phyloP scores from a whole-genome alignment of 1,139 yeast species.

The Nakaseomyces sp. region DNA sequence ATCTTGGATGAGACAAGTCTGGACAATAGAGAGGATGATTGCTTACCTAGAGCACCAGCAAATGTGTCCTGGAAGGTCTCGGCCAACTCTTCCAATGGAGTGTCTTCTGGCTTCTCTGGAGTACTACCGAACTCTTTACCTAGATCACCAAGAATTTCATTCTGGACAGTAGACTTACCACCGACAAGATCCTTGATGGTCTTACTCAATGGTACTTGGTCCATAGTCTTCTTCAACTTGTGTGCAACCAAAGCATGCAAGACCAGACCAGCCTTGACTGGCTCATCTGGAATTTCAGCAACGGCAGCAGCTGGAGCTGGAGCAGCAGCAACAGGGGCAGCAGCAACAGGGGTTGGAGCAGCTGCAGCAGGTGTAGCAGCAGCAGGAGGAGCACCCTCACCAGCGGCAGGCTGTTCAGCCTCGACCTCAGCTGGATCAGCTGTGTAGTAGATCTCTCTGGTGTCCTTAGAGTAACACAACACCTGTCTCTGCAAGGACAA shows the following conservation, averaged over 20 bases:
- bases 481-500: conserved; percentile 94
- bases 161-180: conserved; percentile 97
- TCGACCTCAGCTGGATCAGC: conserved; percentile 54
- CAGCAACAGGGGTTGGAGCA: conserved; percentile 37
- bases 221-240: conserved; percentile 84
- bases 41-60: conserved; percentile 84
- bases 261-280: conserved; percentile 74
- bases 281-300: conserved; percentile 78
- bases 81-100: conserved; percentile 91
- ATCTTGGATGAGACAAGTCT: conserved; percentile 91
- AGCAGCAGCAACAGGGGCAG: conserved; percentile 40
- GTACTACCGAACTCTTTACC: conserved; percentile 97
- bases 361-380: conserved; percentile 34
- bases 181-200: conserved; percentile 95
- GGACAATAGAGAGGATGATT: conserved; percentile 78
- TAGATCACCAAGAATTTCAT: conserved; percentile 94
- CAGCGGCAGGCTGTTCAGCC: conserved; percentile 24
- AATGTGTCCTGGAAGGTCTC: conserved; percentile 90
- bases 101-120: conserved; percentile 98
- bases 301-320: conserved; percentile 51
- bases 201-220: conserved; percentile 77
- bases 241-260: conserved; percentile 90
- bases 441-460: conserved; percentile 91
- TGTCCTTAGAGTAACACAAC: conserved; percentile 88
- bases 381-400: conserved; percentile 33